phyloP scores from a whole-genome alignment of 225 moss, liverwort and hornwort genomes.

The Sphagnum contortum region DNA sequence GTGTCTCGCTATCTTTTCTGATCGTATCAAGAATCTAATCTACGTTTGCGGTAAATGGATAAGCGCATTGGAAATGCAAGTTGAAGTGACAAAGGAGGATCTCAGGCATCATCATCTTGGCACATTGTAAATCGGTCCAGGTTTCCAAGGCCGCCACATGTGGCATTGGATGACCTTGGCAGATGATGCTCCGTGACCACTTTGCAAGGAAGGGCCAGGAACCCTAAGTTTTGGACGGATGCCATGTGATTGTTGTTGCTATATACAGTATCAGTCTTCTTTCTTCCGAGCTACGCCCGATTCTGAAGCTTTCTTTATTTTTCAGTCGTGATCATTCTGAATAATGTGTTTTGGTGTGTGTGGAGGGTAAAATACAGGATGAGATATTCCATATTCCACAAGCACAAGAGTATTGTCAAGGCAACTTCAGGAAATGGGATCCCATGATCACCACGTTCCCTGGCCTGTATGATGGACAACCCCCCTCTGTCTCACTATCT shows the following conservation, averaged over 20 bases:
- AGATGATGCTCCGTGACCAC: no score
- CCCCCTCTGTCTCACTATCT: not conserved
- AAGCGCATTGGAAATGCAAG: not conserved
- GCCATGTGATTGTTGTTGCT: no score
- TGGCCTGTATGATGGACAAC: conserved; percentile 33
- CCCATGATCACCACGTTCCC: conserved; percentile 63
- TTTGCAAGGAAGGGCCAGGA: no score
- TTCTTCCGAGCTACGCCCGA: not conserved
- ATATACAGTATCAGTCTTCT: not conserved
- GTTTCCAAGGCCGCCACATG: no score
- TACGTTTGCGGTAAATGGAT: not conserved
- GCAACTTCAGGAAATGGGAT: conserved; percentile 37
- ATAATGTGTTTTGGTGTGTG: not conserved
- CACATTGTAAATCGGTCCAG: no score
- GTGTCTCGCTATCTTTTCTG: not conserved
- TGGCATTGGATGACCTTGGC: no score
- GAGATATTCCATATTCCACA: conserved; percentile 59
- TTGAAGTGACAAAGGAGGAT: no score
- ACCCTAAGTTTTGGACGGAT: no score
- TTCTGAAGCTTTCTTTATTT: not conserved
- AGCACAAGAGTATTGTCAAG: conserved; percentile 40
- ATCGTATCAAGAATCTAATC: not conserved
- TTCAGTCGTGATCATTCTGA: not conserved
- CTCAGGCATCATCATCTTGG: no score
- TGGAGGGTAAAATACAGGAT: conserved; percentile 21